Conservation (phyloP, 1,284 basidiomycete genomes). For the Ganoderma resinaceum region DNA sequence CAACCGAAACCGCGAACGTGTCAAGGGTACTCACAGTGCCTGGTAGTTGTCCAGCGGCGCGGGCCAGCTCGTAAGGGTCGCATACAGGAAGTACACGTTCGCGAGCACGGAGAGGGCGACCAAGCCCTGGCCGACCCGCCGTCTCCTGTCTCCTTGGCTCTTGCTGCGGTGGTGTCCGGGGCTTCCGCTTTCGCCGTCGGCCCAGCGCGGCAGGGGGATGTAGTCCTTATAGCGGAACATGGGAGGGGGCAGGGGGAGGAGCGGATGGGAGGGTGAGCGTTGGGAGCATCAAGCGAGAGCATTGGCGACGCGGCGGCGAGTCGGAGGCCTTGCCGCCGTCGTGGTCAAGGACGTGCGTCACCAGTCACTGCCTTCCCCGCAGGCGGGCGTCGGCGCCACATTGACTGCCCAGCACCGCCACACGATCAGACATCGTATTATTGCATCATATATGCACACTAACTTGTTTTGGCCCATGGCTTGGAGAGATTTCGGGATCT, state of each 20-base stretch:
- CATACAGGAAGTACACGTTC: constrained; percentile 26
- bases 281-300: background rate
- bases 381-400: background rate
- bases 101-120: constrained; percentile 20
- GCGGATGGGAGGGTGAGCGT: background rate
- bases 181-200: constrained; percentile 18
- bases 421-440: background rate
- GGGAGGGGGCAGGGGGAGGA: background rate
- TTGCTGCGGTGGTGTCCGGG: constrained; percentile 13
- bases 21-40: constrained; percentile 26
- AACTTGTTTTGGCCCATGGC: no score
- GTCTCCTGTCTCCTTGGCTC: constrained; percentile 16
- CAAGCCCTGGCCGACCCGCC: constrained; percentile 14
- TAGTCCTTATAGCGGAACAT: constrained; percentile 30
- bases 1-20: background rate
- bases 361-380: background rate
- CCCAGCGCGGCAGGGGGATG: constrained; percentile 17
- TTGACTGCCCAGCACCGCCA: background rate
- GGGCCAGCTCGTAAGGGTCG: constrained; percentile 19
- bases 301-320: no score
- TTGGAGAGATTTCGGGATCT: background rate
- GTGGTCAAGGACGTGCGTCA: no score
- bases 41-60: constrained; percentile 34
- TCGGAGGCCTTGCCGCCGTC: background rate
- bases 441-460: background rate